Percentiles rank a stretch among this genome's conserved stretches.
phyloP scores from a whole-genome alignment of 1,139 yeast species.

The Arxiozyma telluris region DNA sequence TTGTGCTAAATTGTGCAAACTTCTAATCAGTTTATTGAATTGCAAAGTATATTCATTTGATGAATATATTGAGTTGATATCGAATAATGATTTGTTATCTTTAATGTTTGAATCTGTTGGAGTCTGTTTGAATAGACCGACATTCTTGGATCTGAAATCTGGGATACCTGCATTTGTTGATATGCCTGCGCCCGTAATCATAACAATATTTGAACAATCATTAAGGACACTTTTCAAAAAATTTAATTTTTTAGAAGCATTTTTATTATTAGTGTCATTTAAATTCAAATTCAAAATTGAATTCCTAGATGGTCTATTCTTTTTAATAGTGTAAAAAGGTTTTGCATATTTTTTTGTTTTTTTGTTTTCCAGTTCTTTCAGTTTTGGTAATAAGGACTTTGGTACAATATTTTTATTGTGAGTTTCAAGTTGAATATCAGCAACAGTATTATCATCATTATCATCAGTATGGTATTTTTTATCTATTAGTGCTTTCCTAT shows the following conservation, averaged over 20 bases:
- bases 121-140: conserved; percentile 72
- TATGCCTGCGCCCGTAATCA: conserved; percentile 80
- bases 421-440: conserved; percentile 11
- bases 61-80: conserved; percentile 61
- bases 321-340: conserved; percentile 9
- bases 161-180: conserved; percentile 90
- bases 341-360: conserved; percentile 5
- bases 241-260: conserved; percentile 25
- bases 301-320: conserved; percentile 1
- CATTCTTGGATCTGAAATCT: conserved; percentile 70
- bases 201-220: conserved; percentile 42
- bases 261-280: conserved; percentile 17
- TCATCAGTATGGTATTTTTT: neutral
- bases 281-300: neutral
- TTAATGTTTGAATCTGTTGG: conserved; percentile 27
- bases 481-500: neutral
- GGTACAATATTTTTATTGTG: conserved; percentile 16
- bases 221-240: conserved; percentile 40
- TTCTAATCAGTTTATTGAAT: conserved; percentile 67
- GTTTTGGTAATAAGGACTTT: conserved; percentile 16
- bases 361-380: conserved; percentile 7
- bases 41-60: conserved; percentile 49
- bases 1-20: conserved; percentile 48
- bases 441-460: neutral
- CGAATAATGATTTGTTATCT: conserved; percentile 47